These are phyloP conservation scores for Apiospora sp. DNA, from an alignment of 2,329 filamentous ascomycete species.

Conservation along the genomic window DNA sequence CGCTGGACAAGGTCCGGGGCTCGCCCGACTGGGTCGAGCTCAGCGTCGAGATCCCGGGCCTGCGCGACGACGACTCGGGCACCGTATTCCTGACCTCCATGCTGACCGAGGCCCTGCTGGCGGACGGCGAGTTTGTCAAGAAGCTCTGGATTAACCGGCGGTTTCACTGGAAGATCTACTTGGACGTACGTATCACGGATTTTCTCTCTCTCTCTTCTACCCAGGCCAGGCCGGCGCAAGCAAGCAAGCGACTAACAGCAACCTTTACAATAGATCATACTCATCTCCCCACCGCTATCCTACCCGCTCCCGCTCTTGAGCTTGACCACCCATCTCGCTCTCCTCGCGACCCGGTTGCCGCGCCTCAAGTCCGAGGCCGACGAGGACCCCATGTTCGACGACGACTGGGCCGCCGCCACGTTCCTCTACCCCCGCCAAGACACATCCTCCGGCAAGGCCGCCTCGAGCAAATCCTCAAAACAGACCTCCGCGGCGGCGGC, in stretches of 20 bases:
- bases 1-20: slow-evolving; percentile 45
- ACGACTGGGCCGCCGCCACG: slow-evolving; percentile 90
- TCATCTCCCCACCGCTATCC: slow-evolving; percentile 91
- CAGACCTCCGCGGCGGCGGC: slow-evolving; percentile 34
- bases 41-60: slow-evolving; percentile 88
- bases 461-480: slow-evolving; percentile 30
- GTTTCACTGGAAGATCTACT: slow-evolving; percentile 96
- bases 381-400: slow-evolving; percentile 96
- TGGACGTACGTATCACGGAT: slow-evolving; percentile 73
- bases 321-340: slow-evolving; percentile 90
- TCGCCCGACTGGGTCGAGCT: slow-evolving; percentile 84
- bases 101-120: slow-evolving; percentile 85
- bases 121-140: slow-evolving; percentile 72
- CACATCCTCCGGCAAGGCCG: slow-evolving; percentile 37
- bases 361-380: slow-evolving; percentile 86
- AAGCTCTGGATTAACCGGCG: slow-evolving; percentile 86
- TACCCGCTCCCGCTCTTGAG: slow-evolving; percentile 91
- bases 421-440: slow-evolving; percentile 71
- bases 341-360: slow-evolving; percentile 86
- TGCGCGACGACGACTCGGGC: slow-evolving; percentile 88
- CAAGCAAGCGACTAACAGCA: slow-evolving; percentile 1
- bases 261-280: slow-evolving; percentile 71
- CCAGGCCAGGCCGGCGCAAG: not conserved
- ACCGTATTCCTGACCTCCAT: slow-evolving; percentile 89
- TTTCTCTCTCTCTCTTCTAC: not conserved